Evolutionary conservation across 192 early-diverging fungal species (phyloP).

Genomic region (Coemansia sp.): DNA sequence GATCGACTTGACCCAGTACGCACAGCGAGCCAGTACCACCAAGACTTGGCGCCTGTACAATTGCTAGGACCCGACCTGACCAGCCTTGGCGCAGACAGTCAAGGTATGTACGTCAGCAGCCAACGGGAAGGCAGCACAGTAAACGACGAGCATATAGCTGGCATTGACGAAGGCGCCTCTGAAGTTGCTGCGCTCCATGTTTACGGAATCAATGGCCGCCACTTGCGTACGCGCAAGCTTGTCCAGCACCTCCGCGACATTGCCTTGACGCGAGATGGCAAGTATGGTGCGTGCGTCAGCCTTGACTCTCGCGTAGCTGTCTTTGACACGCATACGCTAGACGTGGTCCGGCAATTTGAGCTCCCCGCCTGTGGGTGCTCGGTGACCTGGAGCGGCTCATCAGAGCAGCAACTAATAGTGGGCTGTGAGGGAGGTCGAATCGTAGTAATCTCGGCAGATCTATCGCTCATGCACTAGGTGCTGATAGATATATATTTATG

Average conservation of each 20-base stretch:
- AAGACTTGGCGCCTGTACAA: not conserved
- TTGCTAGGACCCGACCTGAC: not conserved
- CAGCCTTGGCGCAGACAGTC: not conserved
- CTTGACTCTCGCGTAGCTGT: slow-evolving; percentile 45
- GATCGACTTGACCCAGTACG: slow-evolving; percentile 37
- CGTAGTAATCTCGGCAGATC: slow-evolving; percentile 40
- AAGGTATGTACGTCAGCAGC: slow-evolving; percentile 3
- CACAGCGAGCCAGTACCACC: not conserved
- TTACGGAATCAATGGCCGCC: slow-evolving; percentile 43
- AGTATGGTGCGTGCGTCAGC: slow-evolving; percentile 45
- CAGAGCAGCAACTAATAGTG: slow-evolving; percentile 42
- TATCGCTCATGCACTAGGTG: slow-evolving; percentile 4
- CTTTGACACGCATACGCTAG: slow-evolving; percentile 33
- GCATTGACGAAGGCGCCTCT: slow-evolving; percentile 19
- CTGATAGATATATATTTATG: no score
- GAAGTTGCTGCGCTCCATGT: slow-evolving; percentile 47
- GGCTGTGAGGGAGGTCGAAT: slow-evolving; percentile 45
- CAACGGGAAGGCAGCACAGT: not conserved
- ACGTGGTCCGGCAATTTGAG: slow-evolving; percentile 51
- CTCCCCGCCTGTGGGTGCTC: slow-evolving; percentile 49
- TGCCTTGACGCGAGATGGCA: slow-evolving; percentile 44
- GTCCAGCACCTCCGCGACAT: slow-evolving; percentile 44
- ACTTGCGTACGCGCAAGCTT: slow-evolving; percentile 50
- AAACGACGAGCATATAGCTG: not conserved
- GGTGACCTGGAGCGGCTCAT: slow-evolving; percentile 40